Percentiles rank a stretch among this genome's conserved stretches.
phyloP scores from a whole-genome alignment of 495 filamentous ascomycete genomes.

The Xylaria bambusicola region DNA sequence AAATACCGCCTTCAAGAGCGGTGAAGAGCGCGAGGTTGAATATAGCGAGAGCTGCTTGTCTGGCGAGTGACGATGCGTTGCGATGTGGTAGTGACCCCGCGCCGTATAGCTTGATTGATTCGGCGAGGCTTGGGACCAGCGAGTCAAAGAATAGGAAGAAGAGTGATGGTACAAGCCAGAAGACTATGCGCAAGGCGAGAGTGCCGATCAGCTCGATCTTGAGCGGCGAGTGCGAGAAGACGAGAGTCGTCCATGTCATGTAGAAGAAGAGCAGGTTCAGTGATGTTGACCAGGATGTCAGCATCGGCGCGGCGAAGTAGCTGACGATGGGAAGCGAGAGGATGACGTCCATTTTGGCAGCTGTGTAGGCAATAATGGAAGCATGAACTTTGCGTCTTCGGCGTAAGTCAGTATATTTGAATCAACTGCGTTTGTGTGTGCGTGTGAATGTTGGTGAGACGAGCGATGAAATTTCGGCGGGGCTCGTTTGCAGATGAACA shows the following conservation, averaged over 20 bases:
- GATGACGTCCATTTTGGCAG: conserved; percentile 57
- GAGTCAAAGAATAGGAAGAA: conserved; percentile 75
- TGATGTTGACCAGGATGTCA: conserved; percentile 70
- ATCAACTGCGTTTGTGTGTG: too few relatives aligned
- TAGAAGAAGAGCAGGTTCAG: conserved; percentile 90
- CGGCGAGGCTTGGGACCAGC: conserved; percentile 64
- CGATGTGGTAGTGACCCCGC: conserved; percentile 62
- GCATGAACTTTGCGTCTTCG: too few relatives aligned
- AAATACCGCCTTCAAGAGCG: conserved; percentile 55
- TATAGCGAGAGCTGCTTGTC: conserved; percentile 55
- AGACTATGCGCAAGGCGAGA: conserved; percentile 64
- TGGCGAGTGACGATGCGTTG: conserved; percentile 40
- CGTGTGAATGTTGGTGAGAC: too few relatives aligned
- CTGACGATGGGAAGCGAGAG: conserved; percentile 73
- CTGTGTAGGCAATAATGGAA: too few relatives aligned
- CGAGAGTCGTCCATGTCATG: conserved; percentile 83
- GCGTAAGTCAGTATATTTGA: too few relatives aligned
- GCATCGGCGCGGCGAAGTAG: conserved; percentile 56
- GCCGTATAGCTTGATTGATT: conserved; percentile 70
- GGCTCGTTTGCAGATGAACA: too few relatives aligned
- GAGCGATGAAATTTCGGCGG: too few relatives aligned
- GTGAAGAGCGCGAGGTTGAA: conserved; percentile 66
- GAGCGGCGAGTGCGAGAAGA: conserved; percentile 72
- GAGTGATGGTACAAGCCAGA: conserved; percentile 73
- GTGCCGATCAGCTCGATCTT: conserved; percentile 75